A percentile compares a stretch with the other conserved stretches of the same genome.
Evolutionary conservation across 1,284 basidiomycete species (phyloP).

Genomic region (Puccinia coronata): DNA sequence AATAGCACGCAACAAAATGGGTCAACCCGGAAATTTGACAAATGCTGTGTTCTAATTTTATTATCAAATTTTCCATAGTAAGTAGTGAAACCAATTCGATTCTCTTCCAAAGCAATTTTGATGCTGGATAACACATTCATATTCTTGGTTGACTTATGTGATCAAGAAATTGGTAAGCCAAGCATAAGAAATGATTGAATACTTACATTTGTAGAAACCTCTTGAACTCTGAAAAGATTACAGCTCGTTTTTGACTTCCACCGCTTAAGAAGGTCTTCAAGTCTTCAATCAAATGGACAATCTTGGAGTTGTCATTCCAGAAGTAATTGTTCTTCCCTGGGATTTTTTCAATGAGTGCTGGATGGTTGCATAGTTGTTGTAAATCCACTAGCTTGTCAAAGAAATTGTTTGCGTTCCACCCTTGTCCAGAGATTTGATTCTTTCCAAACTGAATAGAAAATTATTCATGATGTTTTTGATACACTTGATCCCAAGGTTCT

Average conservation of each 20-base stretch:
- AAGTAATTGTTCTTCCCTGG: background rate
- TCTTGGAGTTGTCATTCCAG: conserved; percentile 7
- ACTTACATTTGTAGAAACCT: background rate
- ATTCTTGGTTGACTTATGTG: background rate
- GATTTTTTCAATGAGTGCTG: background rate
- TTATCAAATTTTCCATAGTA: background rate
- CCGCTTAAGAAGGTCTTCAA: background rate
- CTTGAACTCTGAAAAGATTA: conserved; percentile 1
- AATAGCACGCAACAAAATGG: background rate
- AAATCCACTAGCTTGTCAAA: background rate
- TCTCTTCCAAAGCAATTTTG: background rate
- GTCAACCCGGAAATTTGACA: background rate
- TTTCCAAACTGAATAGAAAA: conserved; percentile 1
- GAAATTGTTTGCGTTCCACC: background rate
- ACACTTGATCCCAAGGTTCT: background rate
- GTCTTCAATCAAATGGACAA: background rate
- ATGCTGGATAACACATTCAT: background rate
- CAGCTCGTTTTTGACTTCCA: background rate
- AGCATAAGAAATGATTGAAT: background rate
- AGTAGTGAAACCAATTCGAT: background rate
- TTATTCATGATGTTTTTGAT: background rate
- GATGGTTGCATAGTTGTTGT: conserved; percentile 1
- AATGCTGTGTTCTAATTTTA: background rate
- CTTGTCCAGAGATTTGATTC: background rate
- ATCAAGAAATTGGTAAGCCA: background rate